These are phyloP conservation scores for Tuber brumale DNA, from an alignment of 495 filamentous ascomycete genomes.

Conservation along the genomic window DNA sequence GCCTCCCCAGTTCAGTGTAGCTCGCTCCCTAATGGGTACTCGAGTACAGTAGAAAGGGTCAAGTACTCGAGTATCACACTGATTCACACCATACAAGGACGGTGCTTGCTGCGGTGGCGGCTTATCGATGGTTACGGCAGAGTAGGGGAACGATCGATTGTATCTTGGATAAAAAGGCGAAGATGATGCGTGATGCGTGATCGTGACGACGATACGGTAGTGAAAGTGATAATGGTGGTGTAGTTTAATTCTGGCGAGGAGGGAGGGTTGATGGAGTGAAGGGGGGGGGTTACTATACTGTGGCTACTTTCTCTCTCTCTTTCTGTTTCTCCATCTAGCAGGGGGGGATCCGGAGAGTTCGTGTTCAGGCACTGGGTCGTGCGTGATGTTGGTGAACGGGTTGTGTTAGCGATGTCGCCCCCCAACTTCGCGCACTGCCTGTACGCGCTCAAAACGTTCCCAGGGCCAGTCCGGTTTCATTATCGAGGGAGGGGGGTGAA, in stretches of 20 bases:
- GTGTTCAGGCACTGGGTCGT: background rate
- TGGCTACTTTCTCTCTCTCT: background rate
- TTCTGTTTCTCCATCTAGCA: background rate
- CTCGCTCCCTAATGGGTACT: background rate
- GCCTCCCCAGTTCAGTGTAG: background rate
- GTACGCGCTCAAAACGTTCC: slow-evolving; percentile 20
- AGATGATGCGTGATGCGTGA: background rate
- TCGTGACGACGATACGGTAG: background rate
- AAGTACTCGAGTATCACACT: background rate
- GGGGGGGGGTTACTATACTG: background rate
- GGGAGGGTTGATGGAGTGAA: background rate
- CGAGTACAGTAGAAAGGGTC: background rate
- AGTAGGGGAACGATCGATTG: background rate
- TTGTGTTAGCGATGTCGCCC: slow-evolving; percentile 31
- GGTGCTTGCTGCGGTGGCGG: background rate
- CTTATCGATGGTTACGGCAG: background rate
- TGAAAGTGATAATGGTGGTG: background rate
- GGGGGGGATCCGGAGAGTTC: background rate
- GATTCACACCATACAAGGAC: background rate
- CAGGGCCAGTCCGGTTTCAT: slow-evolving; percentile 17
- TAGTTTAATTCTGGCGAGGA: background rate
- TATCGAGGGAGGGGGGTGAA: slow-evolving; percentile 25
- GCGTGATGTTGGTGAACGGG: slow-evolving; percentile 2
- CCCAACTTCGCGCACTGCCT: slow-evolving; percentile 17
- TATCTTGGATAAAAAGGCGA: background rate